Conservation (phyloP, 441 rosid species). For the Gossypium schwendimanii region DNA sequence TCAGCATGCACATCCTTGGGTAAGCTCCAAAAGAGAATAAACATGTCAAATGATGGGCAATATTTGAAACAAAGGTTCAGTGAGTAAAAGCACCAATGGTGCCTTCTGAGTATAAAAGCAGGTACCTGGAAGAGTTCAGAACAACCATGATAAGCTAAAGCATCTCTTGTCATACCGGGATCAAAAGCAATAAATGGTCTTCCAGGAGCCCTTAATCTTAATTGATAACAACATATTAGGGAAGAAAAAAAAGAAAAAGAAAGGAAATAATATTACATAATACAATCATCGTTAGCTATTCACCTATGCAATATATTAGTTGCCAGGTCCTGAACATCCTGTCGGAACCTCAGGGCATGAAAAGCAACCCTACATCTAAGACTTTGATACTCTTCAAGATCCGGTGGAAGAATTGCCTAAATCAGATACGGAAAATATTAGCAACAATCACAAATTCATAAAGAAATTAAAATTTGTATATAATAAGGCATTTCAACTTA, state of each 20-base stretch:
- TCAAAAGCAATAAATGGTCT: constrained; percentile 84
- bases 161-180: constrained; percentile 87
- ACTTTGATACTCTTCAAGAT: constrained; percentile 87
- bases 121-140: constrained; percentile 99
- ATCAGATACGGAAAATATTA: constrained; percentile 18
- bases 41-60: constrained; percentile 24
- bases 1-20: constrained; percentile 96
- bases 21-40: constrained; percentile 52
- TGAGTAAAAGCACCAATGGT: constrained; percentile 21
- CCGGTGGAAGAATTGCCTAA: constrained; percentile 70
- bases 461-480: background rate
- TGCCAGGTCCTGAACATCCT: constrained; percentile 52
- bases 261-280: background rate
- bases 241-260: background rate
- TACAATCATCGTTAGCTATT: constrained; percentile 9
- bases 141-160: constrained; percentile 88
- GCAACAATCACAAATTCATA: background rate
- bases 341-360: constrained; percentile 75
- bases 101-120: constrained; percentile 25
- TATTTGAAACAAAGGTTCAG: constrained; percentile 14
- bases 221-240: background rate
- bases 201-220: constrained; percentile 77
- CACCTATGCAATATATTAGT: constrained; percentile 60
- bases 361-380: constrained; percentile 88
- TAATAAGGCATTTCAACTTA: background rate